phyloP scores from a whole-genome alignment of 495 filamentous ascomycete genomes.

The Talaromyces thailandensis region DNA sequence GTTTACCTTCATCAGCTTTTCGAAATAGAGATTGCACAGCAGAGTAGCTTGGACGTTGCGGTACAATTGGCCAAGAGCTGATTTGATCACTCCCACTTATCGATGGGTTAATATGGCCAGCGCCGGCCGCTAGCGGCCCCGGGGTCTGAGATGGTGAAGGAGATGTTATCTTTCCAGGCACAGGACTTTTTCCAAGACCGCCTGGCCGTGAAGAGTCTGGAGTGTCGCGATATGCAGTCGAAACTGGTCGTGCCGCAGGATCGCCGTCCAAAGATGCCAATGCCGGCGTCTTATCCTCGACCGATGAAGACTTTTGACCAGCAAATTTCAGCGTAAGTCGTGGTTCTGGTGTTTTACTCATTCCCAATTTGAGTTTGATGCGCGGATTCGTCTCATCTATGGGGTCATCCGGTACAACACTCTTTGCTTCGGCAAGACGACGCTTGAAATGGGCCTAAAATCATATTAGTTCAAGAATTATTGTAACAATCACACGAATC shows the following conservation, averaged over 20 bases:
- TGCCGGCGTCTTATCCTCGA: constrained; percentile 19
- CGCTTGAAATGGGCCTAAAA: constrained; percentile 52
- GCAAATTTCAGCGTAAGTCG: constrained; percentile 33
- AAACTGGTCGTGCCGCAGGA: constrained; percentile 35
- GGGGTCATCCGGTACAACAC: constrained; percentile 55
- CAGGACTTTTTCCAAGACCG: constrained; percentile 4
- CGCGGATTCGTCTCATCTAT: constrained; percentile 22
- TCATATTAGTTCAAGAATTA: constrained; percentile 15
- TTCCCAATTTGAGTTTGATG: constrained; percentile 62
- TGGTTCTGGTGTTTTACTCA: constrained; percentile 44
- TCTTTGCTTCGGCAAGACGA: constrained; percentile 60
- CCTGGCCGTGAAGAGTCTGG: constrained; percentile 11
- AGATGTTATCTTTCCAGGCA: constrained; percentile 1
- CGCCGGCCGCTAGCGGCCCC: constrained; percentile 1
- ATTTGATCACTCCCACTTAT: neutral
- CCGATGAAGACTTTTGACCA: constrained; percentile 23
- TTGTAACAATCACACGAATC: neutral
- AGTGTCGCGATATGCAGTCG: constrained; percentile 8
- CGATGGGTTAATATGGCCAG: neutral
- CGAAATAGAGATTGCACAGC: constrained; percentile 28
- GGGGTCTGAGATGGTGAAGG: constrained; percentile 15
- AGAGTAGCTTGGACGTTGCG: constrained; percentile 12
- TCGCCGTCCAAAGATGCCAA: constrained; percentile 42
- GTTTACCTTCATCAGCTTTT: constrained; percentile 46
- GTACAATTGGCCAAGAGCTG: neutral